Evolutionary conservation across 2,329 filamentous ascomycete genomes (phyloP).

Genomic region (Rutstroemia sp.): DNA sequence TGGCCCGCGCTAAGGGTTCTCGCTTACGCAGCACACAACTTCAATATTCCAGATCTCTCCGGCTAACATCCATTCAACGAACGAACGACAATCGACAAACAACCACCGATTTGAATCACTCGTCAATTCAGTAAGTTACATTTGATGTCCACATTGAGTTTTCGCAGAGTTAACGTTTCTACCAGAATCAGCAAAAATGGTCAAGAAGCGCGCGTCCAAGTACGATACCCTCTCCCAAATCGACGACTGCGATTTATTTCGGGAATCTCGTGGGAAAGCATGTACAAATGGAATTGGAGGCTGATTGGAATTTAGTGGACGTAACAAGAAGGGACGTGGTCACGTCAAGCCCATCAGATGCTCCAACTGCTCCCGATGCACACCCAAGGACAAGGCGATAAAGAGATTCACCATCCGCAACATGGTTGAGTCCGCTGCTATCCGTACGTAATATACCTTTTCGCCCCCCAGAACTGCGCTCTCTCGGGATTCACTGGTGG

Average conservation of each 20-base stretch:
- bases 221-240: slow-evolving; percentile 32
- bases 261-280: background rate
- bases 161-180: too few species aligned
- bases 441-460: slow-evolving; percentile 63
- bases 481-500: too few species aligned
- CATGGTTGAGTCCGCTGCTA: slow-evolving; percentile 99
- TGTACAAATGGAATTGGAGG: background rate
- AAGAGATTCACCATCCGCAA: slow-evolving; percentile 99
- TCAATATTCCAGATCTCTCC: slow-evolving; percentile 1
- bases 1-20: slow-evolving; percentile 5
- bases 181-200: slow-evolving; percentile 55
- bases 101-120: slow-evolving; percentile 15
- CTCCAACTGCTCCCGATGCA: slow-evolving; percentile 73
- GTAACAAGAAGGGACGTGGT: slow-evolving; percentile 99
- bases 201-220: slow-evolving; percentile 67
- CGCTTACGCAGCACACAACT: slow-evolving; percentile 10
- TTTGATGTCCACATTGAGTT: background rate
- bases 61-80: background rate
- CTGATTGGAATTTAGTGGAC: slow-evolving; percentile 55
- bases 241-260: slow-evolving; percentile 7
- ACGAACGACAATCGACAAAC: slow-evolving; percentile 10
- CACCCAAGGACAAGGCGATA: slow-evolving; percentile 96
- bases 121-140: slow-evolving; percentile 16
- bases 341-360: slow-evolving; percentile 98
- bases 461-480: too few species aligned